Base-by-base conservation (phyloP, 768 basidiomycete species). In the Trametes elegans region DNA sequence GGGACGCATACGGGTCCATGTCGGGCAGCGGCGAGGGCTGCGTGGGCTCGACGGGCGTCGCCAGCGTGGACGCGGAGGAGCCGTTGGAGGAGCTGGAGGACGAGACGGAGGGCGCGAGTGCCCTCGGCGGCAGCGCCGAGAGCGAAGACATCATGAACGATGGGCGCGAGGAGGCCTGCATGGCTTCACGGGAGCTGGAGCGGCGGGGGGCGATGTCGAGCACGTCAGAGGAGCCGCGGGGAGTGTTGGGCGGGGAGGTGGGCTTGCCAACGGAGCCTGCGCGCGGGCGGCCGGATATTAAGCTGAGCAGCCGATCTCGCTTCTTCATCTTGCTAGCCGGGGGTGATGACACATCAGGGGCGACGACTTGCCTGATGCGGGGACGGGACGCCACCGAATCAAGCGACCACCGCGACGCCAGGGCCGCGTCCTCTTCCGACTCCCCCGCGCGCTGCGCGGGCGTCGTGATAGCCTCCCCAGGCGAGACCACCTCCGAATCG, bases 341-440 rank as follows among this genome's bases (percentile, higher is more conserved):
- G 5, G 52, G 41, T 49, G 57, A 58, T 54, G 52, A 53, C 57
- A 53, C 47, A 59, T 55, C 48, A 57, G 55, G 43, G 49, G 35
- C 41, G 29, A 24, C 49, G 47, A 16, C 26, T 47, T 59, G 62
- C 24, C 31, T 54, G 56, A 58, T 54, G 28, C 54, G 64, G 29
- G 60, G 62, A 45, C 52, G 47, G 29, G 60, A 60, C 28, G 60
- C 62, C 27, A 57, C 58, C 14, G 66, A 66, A 54, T 68, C 66
- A 29, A 68, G 58, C 26, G 66, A 68, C 66, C 66, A 68, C 39
- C 66, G 63, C 38, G 66, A 68, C 29, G 60, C 40, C n/a, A 59
- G 57, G 40, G 55, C 54, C 19, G 41, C 32, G 48, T 40, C 60
- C 45, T 27, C 58, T 28, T 49, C 48, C 21, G n/a, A n/a, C n/a